Base-by-base conservation (phyloP, 1,139 yeast genomes). In the Hansenula anomala region DNA sequence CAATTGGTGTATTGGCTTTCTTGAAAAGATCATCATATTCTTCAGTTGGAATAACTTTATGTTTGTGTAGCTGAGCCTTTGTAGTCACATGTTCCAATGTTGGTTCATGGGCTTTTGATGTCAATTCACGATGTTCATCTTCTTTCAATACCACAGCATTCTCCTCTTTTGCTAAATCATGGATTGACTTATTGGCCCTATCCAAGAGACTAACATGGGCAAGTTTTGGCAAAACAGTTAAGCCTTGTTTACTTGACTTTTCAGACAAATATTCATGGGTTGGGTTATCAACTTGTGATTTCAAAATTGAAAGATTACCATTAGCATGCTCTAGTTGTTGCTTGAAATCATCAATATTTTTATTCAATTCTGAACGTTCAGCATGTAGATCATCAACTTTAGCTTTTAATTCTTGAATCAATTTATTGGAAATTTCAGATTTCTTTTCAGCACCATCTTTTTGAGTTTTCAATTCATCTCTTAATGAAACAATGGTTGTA, bases 161-260 rank as follows among this genome's bases (percentile, higher is more conserved):
- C 3, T 41, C 38, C 15, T 43, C 52, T 13, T 43, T 28, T n/a
- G 55, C 54, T 13, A 49, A 52, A 6, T 59, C 64, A 24, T 54
- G 43, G 13, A 48, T 30, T 7, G 73, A 67, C 17, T 39, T 44
- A 15, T 56, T 53, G 13, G 59, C 57, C 33, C 38, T 47, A 16
- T 48, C 43, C 20, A 49, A 35, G 12, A 54, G 39, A 8, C 38
- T 37, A 4, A 49, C 48, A 34, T 59, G 56, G 2, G 49, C 58
- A 2, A 48, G 51, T 23, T 53, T 52, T 15, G 73, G 61, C 25
- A 71, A 45, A 13, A 71, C 54, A 3, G 45, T 32, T 19, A 46
- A 33, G 3, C 66, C 69, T 25, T 48, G 51, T 10, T 44, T 43
- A 3, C 41, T 28, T 6, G 66, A 56, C 34, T 60, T 55, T 11